Base-by-base conservation (phyloP, 768 basidiomycete species). In the Psilocybe azurescens region DNA sequence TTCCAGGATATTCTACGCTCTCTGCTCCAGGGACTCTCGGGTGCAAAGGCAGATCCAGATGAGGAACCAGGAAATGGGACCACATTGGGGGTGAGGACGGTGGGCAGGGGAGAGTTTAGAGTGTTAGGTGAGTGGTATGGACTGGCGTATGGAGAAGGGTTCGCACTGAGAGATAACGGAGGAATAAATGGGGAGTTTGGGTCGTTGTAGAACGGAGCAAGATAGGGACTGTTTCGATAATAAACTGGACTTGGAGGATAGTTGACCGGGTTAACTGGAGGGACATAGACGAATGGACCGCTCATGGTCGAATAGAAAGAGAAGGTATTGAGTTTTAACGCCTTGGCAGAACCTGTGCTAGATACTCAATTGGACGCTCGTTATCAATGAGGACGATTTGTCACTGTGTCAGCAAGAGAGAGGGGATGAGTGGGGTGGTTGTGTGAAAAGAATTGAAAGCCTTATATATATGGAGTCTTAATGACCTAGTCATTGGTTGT, bases 1-100 rank as follows among this genome's bases (percentile, higher is more conserved):
- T 80, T 78, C 81, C 82, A 84, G 2, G 83, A 84, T 13, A 73
- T 75, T 55, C 81, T 75, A 11, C 83, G 79, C 29, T 69, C 32
- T 16, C 78, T 62, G 9, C 47, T 9, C 50, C 60, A 63, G 5
- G 59, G 67, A 38, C 56, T 50, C 13, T 33, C 49, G 1, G 58
- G 73, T 9, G 53, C 65, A 49, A 67, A 73, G 52, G 71, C 70
- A 56, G 32, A 69, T 49, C 50, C 36, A 69, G 67, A 65, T 5
- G 59, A 47, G 3, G 66, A 65, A 57, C 29, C 75, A 75, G 11
- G 77, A 76, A 56, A 61, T 72, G 60, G 76, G 57, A 55, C 33
- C 3, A 59, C 32, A 50, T 36, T 63, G 7, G 65, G 60, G 56
- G 70, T 63, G 1, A 69, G 61, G 41, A 67, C 53, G 33, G 56